Evolutionary conservation across 2,329 filamentous ascomycete species (phyloP).

Genomic region (Myriangium duriaei): DNA sequence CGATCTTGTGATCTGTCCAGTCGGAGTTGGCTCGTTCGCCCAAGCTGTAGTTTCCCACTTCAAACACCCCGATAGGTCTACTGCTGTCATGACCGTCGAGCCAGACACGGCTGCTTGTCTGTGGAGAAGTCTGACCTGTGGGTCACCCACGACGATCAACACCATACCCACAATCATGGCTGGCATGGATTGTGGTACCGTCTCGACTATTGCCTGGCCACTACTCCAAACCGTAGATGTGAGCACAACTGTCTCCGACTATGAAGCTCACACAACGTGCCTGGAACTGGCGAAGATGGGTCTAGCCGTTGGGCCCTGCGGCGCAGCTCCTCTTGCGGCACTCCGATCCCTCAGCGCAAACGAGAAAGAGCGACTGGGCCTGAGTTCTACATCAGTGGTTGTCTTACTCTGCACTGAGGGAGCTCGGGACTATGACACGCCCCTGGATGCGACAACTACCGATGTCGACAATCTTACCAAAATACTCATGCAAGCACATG

Average conservation of each 20-base stretch:
- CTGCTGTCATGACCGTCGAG: conserved; percentile 51
- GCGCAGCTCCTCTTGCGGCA: conserved; percentile 46
- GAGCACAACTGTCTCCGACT: conserved; percentile 47
- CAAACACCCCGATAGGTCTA: conserved; percentile 38
- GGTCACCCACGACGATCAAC: conserved; percentile 35
- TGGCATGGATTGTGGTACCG: conserved; percentile 60
- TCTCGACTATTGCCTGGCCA: conserved; percentile 54
- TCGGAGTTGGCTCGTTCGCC: conserved; percentile 61
- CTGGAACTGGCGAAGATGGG: conserved; percentile 37
- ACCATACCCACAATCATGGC: conserved; percentile 59
- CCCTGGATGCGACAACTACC: too few species aligned
- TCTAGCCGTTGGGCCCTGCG: conserved; percentile 49
- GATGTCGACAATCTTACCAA: too few species aligned
- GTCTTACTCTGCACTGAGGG: conserved; percentile 59
- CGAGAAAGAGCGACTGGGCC: conserved; percentile 25
- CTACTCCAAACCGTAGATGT: conserved; percentile 46
- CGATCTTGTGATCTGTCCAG: conserved; percentile 48
- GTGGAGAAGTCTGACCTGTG: conserved; percentile 39
- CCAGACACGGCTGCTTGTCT: conserved; percentile 52
- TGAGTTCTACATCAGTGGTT: conserved; percentile 39
- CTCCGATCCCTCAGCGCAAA: conserved; percentile 38
- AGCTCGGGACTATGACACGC: conserved; percentile 44
- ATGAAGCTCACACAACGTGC: conserved; percentile 53
- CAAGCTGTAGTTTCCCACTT: conserved; percentile 56
- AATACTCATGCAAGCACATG: too few species aligned